A percentile compares a stretch with the other conserved stretches of the same genome.
phyloP scores from a whole-genome alignment of 225 moss, liverwort and hornwort species.

The Physcomitrium patens region DNA sequence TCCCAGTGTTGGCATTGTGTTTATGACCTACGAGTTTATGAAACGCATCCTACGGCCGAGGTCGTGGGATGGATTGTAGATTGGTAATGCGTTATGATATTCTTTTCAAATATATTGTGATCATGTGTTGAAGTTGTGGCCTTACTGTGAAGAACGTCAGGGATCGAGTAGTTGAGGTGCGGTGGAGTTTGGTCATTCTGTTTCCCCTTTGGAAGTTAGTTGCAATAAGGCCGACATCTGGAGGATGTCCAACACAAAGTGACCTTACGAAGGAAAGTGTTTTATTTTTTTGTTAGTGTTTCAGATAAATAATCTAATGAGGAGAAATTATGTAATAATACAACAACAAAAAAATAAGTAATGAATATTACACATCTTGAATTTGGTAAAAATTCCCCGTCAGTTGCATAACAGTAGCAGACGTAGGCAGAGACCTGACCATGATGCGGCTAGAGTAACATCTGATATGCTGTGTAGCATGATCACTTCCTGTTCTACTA shows the following conservation, averaged over 20 bases:
- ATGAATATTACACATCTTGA: no score
- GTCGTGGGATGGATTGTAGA: slow-evolving; percentile 68
- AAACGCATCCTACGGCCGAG: slow-evolving; percentile 84
- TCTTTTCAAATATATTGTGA: slow-evolving; percentile 39
- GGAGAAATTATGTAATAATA: no score
- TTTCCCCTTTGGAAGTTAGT: slow-evolving; percentile 40
- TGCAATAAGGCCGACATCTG: slow-evolving; percentile 44
- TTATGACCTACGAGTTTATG: slow-evolving; percentile 99
- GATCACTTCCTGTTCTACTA: slow-evolving; percentile 42
- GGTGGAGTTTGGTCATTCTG: slow-evolving; percentile 35
- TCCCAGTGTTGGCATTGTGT: slow-evolving; percentile 99
- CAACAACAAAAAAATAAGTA: no score
- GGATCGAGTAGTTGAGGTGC: slow-evolving; percentile 38
- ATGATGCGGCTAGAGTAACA: slow-evolving; percentile 57
- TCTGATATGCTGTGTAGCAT: slow-evolving; percentile 44
- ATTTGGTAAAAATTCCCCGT: neutral
- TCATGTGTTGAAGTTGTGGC: slow-evolving; percentile 30
- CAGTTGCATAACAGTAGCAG: slow-evolving; percentile 63
- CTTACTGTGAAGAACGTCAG: slow-evolving; percentile 39
- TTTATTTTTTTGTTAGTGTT: neutral
- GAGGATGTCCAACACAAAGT: slow-evolving; percentile 38
- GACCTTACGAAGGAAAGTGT: slow-evolving; percentile 40
- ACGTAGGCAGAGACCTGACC: slow-evolving; percentile 55
- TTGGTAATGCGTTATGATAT: slow-evolving; percentile 31
- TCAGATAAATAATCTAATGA: no score